phyloP scores from a whole-genome alignment of 345 rosid genomes.

The Sonneratia caseolaris region DNA sequence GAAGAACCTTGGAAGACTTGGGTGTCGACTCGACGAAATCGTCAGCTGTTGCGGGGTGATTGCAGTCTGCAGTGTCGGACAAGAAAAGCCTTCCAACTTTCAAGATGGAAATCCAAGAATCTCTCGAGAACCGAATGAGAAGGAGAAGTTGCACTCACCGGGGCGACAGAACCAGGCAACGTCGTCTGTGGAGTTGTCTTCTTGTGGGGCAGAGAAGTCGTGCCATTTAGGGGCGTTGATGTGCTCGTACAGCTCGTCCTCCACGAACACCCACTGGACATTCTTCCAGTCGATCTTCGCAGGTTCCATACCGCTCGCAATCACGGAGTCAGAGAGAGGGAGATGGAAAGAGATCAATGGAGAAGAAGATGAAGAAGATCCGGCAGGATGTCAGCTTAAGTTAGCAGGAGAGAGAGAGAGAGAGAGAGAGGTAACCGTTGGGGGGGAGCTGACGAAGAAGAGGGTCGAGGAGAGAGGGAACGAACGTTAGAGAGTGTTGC shows the following conservation, averaged over 20 bases:
- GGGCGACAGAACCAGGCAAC: constrained; percentile 87
- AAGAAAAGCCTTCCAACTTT: not conserved
- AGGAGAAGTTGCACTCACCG: constrained; percentile 24
- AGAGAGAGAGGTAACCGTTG: not conserved
- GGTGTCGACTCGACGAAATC: constrained; percentile 55
- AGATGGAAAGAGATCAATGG: not conserved
- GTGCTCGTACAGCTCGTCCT: constrained; percentile 69
- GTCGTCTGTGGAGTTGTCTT: constrained; percentile 38
- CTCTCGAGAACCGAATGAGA: not conserved
- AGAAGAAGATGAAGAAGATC: not conserved
- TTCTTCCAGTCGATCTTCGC: constrained; percentile 91
- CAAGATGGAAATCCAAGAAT: not conserved
- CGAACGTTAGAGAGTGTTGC: not conserved
- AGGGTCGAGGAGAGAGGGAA: not conserved
- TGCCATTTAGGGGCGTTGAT: constrained; percentile 82
- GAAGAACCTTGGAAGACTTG: constrained; percentile 13
- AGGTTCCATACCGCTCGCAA: constrained; percentile 41
- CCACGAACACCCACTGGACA: constrained; percentile 58
- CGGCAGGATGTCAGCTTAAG: not conserved
- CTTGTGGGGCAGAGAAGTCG: constrained; percentile 46
- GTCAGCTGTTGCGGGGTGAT: constrained; percentile 71
- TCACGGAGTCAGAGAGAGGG: too few relatives aligned
- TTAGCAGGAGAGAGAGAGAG: not conserved
- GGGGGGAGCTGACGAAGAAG: not conserved
- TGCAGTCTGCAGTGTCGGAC: constrained; percentile 40